Evolutionary conservation across 2,329 filamentous ascomycete species (phyloP), one percentile per base, ranked within the genome.

Genomic region (Cordyceps javanica): DNA sequence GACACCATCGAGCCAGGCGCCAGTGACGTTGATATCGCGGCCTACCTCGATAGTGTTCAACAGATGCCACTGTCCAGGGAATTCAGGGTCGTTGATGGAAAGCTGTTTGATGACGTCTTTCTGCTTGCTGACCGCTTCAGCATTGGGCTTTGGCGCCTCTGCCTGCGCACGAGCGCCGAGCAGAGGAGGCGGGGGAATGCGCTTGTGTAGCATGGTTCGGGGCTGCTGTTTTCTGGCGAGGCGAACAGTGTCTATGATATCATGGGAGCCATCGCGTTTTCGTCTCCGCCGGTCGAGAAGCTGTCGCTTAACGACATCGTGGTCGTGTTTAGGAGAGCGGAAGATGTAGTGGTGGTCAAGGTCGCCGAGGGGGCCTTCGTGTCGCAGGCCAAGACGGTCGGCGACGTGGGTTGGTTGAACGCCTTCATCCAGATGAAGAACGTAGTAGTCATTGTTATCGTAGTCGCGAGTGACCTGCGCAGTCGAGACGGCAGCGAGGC

Each of bases 1-100:
- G 58, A 97, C 87, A 5, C 92, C 93, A 64, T 94, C 85, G 65
- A 90, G 70, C 94, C 94, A 99, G 6, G 97, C 81, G 13, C 87
- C 91, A 0, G 91, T 96, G n/a, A 97, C 91, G 67, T 99, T 99
- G 67, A 99, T 82, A 70, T 99, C 94, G 72, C 97, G 90, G 6
- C 92, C 93, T 0, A 85, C 69, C 65, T 96, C 85, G 6, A 88
- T 70, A 0, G 88, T 79, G 69, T 99, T 99, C 76, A 89, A 87
- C 48, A 99, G 77, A 79, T 99, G 94, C 94, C 94, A 99, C 73
- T 99, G 94, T 58, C 95, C 88, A 42, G 82, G 79, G 73, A 97
- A 99, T 54, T 96, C 96, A 19, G 94, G 94, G 67, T 99, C 94
- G 32, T 77, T 72, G 62, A 99, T 97, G 14, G 79, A 77, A n/a